Evolutionary conservation across 805 yeast species (phyloP), one percentile per base, ranked within the genome.

Genomic region (Saccharomyces mikatae): DNA sequence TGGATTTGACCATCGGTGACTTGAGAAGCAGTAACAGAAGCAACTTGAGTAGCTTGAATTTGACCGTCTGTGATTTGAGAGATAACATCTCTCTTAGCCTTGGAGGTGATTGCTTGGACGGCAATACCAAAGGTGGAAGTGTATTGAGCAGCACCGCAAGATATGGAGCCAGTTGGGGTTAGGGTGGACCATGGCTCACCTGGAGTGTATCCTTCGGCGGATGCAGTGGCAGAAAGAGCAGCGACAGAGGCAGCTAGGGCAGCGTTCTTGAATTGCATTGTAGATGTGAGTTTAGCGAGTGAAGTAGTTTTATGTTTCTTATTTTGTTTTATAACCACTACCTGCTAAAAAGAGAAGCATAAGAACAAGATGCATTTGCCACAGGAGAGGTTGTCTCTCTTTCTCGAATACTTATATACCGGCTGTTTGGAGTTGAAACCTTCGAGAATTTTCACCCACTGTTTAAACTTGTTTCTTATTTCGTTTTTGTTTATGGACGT

Each of bases 21-120:
- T 52, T 61, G 59, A 26, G 73, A 57, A 24, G 68, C 56, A 22
- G 70, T 57, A 41, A 69, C 51, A 32, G 71, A 32, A 30, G 50
- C 6, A 9, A 24, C 50, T 32, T 32, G 41, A 17, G 44, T 36
- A 22, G 48, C 28, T 52, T 57, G 60, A 65, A 81, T 73, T 71
- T 81, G 85, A 64, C 86, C 86, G 61, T 82, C 87, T 62, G 77
- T 76, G 55, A 82, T 81, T 71, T 80, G 86, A 58, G 82, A 73
- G 52, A 82, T 70, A 54, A 72, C 79, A 41, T 64, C 71, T 65
- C 75, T 71, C 66, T 68, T 74, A 41, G 74, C 72, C 30, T 54
- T 53, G 30, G 73, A 56, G 51, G 80, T 56, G 48, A 79, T 61
- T 56, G 86, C 80, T 58, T 76, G 72, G 58, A 86, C 81, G 56